A percentile compares a stretch with the other conserved stretches of the same genome.
These are phyloP conservation scores for Tetradesmus obliquus DNA, from an alignment of 139 green algal species.

Conservation along the genomic window DNA sequence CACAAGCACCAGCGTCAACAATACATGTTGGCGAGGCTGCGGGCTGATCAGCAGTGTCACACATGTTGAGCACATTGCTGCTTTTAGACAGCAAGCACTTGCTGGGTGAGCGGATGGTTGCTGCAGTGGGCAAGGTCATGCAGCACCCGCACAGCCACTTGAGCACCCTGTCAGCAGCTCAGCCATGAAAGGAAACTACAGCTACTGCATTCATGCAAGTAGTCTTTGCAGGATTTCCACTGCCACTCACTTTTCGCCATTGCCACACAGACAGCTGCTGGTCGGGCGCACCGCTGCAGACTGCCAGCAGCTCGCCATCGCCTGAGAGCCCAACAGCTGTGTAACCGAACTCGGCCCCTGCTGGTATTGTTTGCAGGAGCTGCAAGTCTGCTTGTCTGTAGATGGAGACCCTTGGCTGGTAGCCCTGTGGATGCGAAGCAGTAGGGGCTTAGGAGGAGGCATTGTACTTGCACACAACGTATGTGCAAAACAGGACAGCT, in stretches of 20 bases:
- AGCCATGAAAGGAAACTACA: too few relatives aligned
- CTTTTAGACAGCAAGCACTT: not conserved
- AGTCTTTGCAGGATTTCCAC: not conserved
- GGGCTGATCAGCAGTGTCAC: not conserved
- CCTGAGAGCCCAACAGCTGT: slow-evolving; percentile 23
- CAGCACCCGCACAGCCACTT: not conserved
- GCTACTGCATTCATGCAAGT: too few relatives aligned
- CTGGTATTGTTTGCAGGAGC: not conserved
- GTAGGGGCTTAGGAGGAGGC: not conserved
- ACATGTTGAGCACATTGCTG: not conserved
- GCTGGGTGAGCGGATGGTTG: not conserved
- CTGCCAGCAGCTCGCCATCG: slow-evolving; percentile 39
- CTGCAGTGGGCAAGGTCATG: not conserved
- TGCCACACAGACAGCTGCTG: slow-evolving; percentile 39
- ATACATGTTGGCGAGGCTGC: not conserved
- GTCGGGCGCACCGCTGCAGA: slow-evolving; percentile 2
- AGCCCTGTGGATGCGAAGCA: not conserved
- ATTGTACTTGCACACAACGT: not conserved
- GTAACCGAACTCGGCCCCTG: slow-evolving; percentile 14
- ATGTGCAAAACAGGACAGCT: not conserved
- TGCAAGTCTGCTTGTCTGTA: slow-evolving; percentile 17
- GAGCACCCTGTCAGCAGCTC: not conserved
- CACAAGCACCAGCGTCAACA: not conserved
- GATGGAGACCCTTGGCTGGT: not conserved
- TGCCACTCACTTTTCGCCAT: slow-evolving; percentile 24